Conservation (phyloP, 2,329 filamentous ascomycete genomes). For the Geosmithia morbida region DNA sequence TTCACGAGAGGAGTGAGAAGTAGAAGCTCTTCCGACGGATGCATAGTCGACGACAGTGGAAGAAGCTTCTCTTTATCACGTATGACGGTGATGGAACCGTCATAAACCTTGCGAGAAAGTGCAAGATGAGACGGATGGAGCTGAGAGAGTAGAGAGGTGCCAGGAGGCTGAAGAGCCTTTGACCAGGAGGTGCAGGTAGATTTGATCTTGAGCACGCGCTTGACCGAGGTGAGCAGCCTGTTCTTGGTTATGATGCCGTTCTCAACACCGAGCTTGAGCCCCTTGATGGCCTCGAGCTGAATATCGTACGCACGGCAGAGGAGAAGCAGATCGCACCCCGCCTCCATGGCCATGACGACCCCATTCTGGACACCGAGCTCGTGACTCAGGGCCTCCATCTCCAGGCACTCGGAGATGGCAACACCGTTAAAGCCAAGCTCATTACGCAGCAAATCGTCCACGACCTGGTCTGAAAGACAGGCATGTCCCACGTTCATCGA, state of each 20-base stretch:
- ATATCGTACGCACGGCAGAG: conserved; percentile 79
- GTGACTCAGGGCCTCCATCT: conserved; percentile 92
- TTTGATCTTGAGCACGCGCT: conserved; percentile 69
- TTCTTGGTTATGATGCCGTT: conserved; percentile 77
- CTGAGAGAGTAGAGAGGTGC: conserved; percentile 60
- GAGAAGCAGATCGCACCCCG: conserved; percentile 83
- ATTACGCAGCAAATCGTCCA: conserved; percentile 76
- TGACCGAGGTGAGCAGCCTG: conserved; percentile 66
- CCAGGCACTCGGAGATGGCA: conserved; percentile 85
- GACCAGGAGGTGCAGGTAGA: conserved; percentile 79
- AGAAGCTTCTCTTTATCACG: conserved; percentile 76
- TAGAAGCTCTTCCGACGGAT: conserved; percentile 77
- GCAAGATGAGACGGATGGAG: conserved; percentile 72
- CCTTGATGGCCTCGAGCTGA: conserved; percentile 83
- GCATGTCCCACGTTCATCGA: conserved; percentile 94
- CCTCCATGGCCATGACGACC: conserved; percentile 94
- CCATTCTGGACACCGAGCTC: conserved; percentile 96
- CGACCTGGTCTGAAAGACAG: conserved; percentile 83
- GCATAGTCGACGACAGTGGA: conserved; percentile 67
- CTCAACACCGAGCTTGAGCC: conserved; percentile 76
- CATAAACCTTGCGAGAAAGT: conserved; percentile 76
- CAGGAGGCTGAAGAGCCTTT: conserved; percentile 76
- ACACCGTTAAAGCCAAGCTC: conserved; percentile 85
- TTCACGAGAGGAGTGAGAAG: conserved; percentile 83
- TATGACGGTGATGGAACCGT: conserved; percentile 84